Base-by-base conservation (phyloP, 495 filamentous ascomycete species). In the Lophium mytilinum region DNA sequence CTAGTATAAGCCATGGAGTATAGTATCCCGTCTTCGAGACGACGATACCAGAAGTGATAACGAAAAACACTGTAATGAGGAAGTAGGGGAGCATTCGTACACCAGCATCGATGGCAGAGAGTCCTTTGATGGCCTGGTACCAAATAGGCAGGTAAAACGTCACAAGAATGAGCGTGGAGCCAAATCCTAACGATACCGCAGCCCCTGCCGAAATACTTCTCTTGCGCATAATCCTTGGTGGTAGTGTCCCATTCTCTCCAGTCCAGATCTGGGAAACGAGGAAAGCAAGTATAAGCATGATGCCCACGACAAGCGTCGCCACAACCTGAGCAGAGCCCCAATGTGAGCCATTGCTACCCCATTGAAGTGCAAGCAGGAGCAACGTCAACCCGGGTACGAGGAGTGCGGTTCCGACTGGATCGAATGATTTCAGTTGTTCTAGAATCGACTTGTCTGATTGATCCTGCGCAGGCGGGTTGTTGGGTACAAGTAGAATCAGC, bases 51-150 rank as follows among this genome's bases (percentile, higher is more conserved):
- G 77, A 69, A 1, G 81, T 17, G 12, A 94, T 74, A 1, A 82
- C 81, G 41, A 76, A 62, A 17, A 91, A 45, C 9, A 87, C 81
- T 3, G 83, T 68, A 3, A 70, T 65, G 17, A 92, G 74, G 19
- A 95, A 78, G 69, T 87, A 76, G 0, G 89, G 89, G 11, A 95
- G 71, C 57, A 83, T 88, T 69, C 80, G 80, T 66, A 94, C 84
- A n/a, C 90, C 90, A 0, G 86, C 89, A 30, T 79, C 72, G 9
- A 82, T 78, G 9, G 90, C 86, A 0, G 75, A 74, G 0, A 79
- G 80, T 43, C 78, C 80, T 66, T 90, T 84, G 68, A 95, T 83
- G 4, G 88, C 81, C 65, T 96, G 90, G 76, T 95, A 95, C 85
- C 85, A 96, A 60, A 92, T 85, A 0, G 90, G 89, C 15, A 95